Conservation (phyloP, 1,139 yeast genomes). For the Blastobotrys elegans region DNA sequence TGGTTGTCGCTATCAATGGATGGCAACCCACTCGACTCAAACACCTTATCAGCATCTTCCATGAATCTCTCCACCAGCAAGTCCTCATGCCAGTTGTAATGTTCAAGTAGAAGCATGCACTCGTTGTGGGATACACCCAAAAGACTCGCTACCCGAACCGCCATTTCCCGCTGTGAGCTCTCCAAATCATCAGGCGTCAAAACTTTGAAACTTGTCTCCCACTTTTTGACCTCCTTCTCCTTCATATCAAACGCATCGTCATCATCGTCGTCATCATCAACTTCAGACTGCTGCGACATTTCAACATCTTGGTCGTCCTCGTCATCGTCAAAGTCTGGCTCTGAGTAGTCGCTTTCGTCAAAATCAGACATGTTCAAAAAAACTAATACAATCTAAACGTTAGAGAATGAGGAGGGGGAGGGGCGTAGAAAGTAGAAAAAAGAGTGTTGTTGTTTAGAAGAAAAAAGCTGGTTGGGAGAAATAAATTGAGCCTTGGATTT, state of each 20-base stretch:
- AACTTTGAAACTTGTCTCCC: slow-evolving; percentile 29
- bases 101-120: slow-evolving; percentile 52
- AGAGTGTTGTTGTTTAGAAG: too few species aligned
- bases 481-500: too few species aligned
- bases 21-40: slow-evolving; percentile 47
- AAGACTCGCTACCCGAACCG: slow-evolving; percentile 33
- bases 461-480: too few species aligned
- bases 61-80: slow-evolving; percentile 63
- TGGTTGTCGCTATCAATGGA: slow-evolving; percentile 10
- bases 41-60: slow-evolving; percentile 45
- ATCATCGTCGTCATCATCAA: slow-evolving; percentile 13
- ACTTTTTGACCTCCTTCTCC: slow-evolving; percentile 22
- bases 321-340: slow-evolving; percentile 21
- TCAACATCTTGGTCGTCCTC: slow-evolving; percentile 23
- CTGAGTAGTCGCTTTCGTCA: slow-evolving; percentile 11
- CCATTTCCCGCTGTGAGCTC: slow-evolving; percentile 25
- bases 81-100: slow-evolving; percentile 71
- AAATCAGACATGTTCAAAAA: slow-evolving; percentile 1
- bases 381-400: too few species aligned
- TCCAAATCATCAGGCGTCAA: slow-evolving; percentile 30
- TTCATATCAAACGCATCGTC: slow-evolving; percentile 16
- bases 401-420: too few species aligned
- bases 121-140: slow-evolving; percentile 38
- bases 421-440: too few species aligned
- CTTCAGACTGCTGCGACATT: slow-evolving; percentile 21